Percentiles rank a stretch among this genome's conserved stretches.
Conservation (phyloP, 2,329 filamentous ascomycete species). For the Neofusicoccum parvum region DNA sequence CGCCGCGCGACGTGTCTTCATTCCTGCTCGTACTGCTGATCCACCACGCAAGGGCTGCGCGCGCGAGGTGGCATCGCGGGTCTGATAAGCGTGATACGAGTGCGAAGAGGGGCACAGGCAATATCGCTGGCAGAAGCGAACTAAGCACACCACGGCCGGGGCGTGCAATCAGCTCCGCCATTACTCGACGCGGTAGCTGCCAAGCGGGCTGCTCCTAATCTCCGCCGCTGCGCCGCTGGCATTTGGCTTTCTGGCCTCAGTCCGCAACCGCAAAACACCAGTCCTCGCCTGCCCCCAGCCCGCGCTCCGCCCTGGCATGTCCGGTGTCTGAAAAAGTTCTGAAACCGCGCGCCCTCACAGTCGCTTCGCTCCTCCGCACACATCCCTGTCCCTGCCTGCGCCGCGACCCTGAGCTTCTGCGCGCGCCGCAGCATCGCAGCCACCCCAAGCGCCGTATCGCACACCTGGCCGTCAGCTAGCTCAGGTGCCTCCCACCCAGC, state of each 20-base stretch:
- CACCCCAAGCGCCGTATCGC: constrained; percentile 6
- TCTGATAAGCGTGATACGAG: constrained; percentile 11
- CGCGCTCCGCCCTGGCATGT: constrained; percentile 26
- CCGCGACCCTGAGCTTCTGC: constrained; percentile 8
- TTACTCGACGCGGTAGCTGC: constrained; percentile 3
- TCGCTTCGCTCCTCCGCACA: constrained; percentile 7
- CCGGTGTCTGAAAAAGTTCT: not conserved
- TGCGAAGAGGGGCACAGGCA: not conserved
- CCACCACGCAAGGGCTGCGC: constrained; percentile 11
- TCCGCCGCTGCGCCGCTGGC: not conserved
- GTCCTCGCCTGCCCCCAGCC: not conserved
- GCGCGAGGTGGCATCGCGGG: constrained; percentile 8
- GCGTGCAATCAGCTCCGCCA: constrained; percentile 1
- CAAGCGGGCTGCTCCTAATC: constrained; percentile 17
- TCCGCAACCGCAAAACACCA: no score
- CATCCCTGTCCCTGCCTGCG: constrained; percentile 13
- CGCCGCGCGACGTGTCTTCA: constrained; percentile 15
- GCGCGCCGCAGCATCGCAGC: not conserved
- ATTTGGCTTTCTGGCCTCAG: not conserved
- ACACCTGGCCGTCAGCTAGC: constrained; percentile 3
- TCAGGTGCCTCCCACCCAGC: not conserved
- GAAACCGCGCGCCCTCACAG: constrained; percentile 15
- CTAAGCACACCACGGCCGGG: not conserved
- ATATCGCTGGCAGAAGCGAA: not conserved
- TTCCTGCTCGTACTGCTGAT: constrained; percentile 13